These are phyloP conservation scores for Beta vulgaris DNA, from an alignment of 148 eudicot species.

Conservation along the genomic window DNA sequence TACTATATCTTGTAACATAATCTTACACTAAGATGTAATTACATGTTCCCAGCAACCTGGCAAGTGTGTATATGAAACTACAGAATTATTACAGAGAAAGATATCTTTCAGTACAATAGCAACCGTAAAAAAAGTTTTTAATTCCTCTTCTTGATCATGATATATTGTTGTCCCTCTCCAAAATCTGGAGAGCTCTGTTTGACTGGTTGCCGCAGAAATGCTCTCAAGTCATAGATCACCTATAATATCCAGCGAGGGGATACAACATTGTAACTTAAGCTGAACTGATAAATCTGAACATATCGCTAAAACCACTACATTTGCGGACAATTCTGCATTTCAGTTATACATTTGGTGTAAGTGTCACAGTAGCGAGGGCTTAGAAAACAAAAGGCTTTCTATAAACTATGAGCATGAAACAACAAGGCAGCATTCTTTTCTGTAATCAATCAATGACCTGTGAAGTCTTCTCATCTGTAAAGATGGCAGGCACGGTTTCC, in stretches of 20 bases:
- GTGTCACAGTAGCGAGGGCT: background rate
- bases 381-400: background rate
- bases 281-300: background rate
- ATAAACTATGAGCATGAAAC: background rate
- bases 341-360: background rate
- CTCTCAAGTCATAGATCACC: background rate
- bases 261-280: background rate
- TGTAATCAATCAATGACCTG: too few relatives aligned
- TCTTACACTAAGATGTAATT: background rate
- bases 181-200: background rate
- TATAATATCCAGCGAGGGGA: background rate
- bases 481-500: constrained; percentile 63
- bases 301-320: background rate
- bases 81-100: background rate
- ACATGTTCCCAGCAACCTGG: too few relatives aligned
- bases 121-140: too few relatives aligned
- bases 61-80: background rate
- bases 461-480: constrained; percentile 38
- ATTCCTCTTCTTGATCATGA: background rate
- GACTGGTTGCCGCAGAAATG: background rate
- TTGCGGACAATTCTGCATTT: background rate
- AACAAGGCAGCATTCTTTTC: background rate
- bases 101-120: background rate
- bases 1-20: background rate
- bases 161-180: background rate